Evolutionary conservation across 2,329 filamentous ascomycete genomes (phyloP).

Genomic region (Bipolaris gigantea): DNA sequence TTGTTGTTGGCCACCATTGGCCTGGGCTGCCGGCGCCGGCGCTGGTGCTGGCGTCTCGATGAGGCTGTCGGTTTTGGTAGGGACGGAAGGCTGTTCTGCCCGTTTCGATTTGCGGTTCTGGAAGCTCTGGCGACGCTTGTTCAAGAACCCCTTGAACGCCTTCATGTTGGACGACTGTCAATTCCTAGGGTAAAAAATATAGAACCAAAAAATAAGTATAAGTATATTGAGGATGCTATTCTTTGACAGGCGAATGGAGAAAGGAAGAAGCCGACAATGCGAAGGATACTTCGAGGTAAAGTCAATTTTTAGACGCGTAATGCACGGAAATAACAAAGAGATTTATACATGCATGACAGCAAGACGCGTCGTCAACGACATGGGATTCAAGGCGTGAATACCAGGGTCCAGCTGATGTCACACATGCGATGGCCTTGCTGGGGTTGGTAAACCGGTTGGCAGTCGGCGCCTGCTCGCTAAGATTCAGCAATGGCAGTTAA

Average conservation of each 20-base stretch:
- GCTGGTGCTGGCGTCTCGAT: constrained; percentile 14
- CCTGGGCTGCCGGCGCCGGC: constrained; percentile 13
- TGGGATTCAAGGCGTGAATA: constrained; percentile 20
- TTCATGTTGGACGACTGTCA: constrained; percentile 20
- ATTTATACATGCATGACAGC: constrained; percentile 22
- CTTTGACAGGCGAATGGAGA: background rate
- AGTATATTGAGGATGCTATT: background rate
- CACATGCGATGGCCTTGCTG: constrained; percentile 22
- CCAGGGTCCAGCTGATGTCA: constrained; percentile 39
- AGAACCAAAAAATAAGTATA: background rate
- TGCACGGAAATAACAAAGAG: constrained; percentile 8
- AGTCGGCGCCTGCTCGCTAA: constrained; percentile 18
- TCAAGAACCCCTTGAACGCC: constrained; percentile 30
- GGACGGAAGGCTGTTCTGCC: background rate
- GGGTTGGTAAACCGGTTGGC: constrained; percentile 23
- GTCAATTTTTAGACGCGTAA: constrained; percentile 4
- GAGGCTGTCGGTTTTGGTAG: background rate
- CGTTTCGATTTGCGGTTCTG: constrained; percentile 13
- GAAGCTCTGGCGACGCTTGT: constrained; percentile 28
- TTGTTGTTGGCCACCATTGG: constrained; percentile 27
- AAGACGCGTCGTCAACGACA: constrained; percentile 8
- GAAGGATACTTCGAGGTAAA: background rate
- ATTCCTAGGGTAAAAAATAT: background rate
- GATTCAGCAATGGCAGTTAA: constrained; percentile 15
- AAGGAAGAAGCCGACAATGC: background rate